These are phyloP conservation scores for Dictyostelium gargantuum DNA, from an alignment of 208 protist species.

Conservation along the genomic window DNA sequence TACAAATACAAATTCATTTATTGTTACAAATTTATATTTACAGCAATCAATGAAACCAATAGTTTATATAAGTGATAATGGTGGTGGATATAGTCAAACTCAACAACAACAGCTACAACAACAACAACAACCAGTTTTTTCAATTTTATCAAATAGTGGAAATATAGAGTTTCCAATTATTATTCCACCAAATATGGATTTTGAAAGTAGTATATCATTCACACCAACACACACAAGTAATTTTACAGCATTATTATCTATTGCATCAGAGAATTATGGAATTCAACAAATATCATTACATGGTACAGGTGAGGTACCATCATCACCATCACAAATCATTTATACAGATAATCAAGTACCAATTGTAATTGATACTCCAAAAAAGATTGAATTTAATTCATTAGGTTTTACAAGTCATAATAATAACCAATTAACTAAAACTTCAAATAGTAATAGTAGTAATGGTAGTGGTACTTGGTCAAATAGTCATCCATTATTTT, in stretches of 20 bases:
- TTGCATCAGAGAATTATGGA: not conserved
- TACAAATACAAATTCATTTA: not conserved
- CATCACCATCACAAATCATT: slow-evolving; percentile 38
- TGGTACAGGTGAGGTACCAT: slow-evolving; percentile 43
- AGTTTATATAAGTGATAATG: not conserved
- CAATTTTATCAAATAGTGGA: not conserved
- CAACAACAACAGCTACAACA: not conserved
- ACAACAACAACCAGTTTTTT: slow-evolving; percentile 3
- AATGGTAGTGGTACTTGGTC: not conserved
- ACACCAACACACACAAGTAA: not conserved
- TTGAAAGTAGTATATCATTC: slow-evolving; percentile 54
- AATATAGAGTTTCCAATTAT: slow-evolving; percentile 2
- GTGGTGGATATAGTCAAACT: too few species aligned
- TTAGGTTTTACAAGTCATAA: not conserved
- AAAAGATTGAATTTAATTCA: not conserved
- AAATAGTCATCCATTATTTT: not conserved
- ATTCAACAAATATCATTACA: slow-evolving; percentile 49
- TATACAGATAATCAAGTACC: slow-evolving; percentile 37
- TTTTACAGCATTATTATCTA: slow-evolving; percentile 34
- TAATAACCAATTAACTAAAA: not conserved
- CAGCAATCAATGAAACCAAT: slow-evolving; percentile 20
- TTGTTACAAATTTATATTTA: slow-evolving; percentile 33
- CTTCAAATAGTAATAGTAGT: not conserved
- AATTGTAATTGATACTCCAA: slow-evolving; percentile 30
- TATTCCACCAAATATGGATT: not conserved